A percentile compares a stretch with the other conserved stretches of the same genome.
phyloP scores from a whole-genome alignment of 2,329 filamentous ascomycete species.

The Microdochium nivale region DNA sequence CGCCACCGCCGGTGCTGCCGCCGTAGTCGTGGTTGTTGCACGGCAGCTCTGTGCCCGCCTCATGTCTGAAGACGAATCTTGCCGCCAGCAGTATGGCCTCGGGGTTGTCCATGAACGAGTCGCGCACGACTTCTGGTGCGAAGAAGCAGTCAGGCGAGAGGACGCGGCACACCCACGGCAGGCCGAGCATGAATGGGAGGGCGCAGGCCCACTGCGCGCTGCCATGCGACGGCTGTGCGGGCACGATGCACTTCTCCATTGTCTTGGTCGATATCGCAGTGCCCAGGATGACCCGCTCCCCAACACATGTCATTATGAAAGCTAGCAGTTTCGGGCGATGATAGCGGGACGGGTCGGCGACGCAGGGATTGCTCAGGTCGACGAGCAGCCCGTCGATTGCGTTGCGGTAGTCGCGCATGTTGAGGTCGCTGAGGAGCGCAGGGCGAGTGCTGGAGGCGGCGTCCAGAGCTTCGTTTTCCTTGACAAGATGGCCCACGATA shows the following conservation, averaged over 20 bases:
- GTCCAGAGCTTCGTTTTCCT: background rate
- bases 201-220: background rate
- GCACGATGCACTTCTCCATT: background rate
- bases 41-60: too few relatives aligned
- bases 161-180: background rate
- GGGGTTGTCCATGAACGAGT: background rate
- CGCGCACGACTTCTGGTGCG: background rate
- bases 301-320: background rate
- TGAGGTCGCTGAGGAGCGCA: background rate
- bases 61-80: background rate
- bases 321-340: background rate
- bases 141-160: background rate
- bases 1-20: too few relatives aligned
- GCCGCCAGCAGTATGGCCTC: background rate
- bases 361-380: background rate
- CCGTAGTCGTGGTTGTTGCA: too few relatives aligned
- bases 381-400: background rate
- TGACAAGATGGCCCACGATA: background rate
- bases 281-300: background rate
- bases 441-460: background rate
- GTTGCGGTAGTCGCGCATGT: constrained; percentile 1
- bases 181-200: background rate
- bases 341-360: background rate
- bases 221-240: background rate
- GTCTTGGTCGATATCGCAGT: background rate